Conservation (phyloP, 192 early-diverging fungal genomes). For the Gryganskiella cystojenkinii region DNA sequence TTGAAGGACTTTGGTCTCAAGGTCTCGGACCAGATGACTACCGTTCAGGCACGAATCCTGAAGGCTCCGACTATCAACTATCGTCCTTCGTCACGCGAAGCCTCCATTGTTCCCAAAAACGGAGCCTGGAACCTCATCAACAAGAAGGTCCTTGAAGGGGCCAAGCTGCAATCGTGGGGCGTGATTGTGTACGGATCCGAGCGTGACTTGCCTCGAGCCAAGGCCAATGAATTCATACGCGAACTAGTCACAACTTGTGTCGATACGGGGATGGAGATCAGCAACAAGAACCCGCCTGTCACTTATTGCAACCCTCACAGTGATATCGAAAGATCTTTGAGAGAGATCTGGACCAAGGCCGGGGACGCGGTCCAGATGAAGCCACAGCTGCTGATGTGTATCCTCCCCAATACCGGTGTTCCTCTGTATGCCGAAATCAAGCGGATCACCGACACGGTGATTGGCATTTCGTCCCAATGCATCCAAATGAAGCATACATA, state of each 20-base stretch:
- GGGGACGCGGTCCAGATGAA: constrained; percentile 70
- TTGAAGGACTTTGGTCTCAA: constrained; percentile 78
- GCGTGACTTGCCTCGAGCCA: constrained; percentile 56
- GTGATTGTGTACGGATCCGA: constrained; percentile 82
- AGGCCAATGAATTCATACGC: constrained; percentile 77
- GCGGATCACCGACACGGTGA: constrained; percentile 86
- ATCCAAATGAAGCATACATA: constrained; percentile 83
- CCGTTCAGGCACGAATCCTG: constrained; percentile 81
- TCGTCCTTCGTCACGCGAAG: constrained; percentile 55
- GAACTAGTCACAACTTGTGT: constrained; percentile 77
- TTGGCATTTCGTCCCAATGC: constrained; percentile 93
- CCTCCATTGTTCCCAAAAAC: constrained; percentile 62
- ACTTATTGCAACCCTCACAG: constrained; percentile 67
- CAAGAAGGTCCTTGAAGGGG: constrained; percentile 79
- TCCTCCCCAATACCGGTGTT: constrained; percentile 84
- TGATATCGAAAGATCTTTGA: constrained; percentile 77
- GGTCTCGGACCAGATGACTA: constrained; percentile 72
- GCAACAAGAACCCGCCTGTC: constrained; percentile 59
- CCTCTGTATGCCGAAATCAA: constrained; percentile 90
- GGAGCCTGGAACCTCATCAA: constrained; percentile 92
- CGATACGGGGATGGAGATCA: constrained; percentile 72
- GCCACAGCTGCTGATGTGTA: constrained; percentile 87
- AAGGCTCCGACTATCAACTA: constrained; percentile 82
- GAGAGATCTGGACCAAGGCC: constrained; percentile 74
- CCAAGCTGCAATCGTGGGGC: constrained; percentile 79